These are phyloP conservation scores for Barbatosphaeria neglecta DNA, from an alignment of 495 filamentous ascomycete species.

Conservation along the genomic window DNA sequence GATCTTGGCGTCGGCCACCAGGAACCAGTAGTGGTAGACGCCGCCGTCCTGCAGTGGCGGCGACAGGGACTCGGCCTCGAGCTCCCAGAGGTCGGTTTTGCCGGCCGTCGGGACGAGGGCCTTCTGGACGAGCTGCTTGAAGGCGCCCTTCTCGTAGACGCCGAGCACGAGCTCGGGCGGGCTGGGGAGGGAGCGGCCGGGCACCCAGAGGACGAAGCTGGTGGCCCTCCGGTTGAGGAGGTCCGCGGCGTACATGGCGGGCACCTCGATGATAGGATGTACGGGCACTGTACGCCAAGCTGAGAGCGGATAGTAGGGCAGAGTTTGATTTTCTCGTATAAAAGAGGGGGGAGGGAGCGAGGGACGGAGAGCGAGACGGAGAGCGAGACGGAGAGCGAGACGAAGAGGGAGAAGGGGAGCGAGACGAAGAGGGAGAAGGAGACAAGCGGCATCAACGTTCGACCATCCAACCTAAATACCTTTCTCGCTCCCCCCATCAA, in stretches of 20 bases:
- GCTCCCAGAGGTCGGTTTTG: constrained; percentile 11
- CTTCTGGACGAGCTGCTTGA: constrained; percentile 4
- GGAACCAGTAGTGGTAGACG: constrained; percentile 19
- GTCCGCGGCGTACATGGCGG: constrained; percentile 8
- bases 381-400: no score
- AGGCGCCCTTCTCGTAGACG: constrained; percentile 4
- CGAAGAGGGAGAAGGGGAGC: background rate
- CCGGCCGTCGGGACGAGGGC: constrained; percentile 1
- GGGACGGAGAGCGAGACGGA: background rate
- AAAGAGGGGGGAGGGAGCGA: background rate
- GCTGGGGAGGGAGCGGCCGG: background rate
- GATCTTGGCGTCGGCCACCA: constrained; percentile 10
- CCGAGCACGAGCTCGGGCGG: constrained; percentile 4
- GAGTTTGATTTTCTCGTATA: no score
- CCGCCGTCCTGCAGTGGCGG: constrained; percentile 7
- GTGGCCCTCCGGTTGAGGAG: constrained; percentile 12
- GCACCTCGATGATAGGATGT: background rate
- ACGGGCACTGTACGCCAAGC: background rate
- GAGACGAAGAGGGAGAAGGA: background rate
- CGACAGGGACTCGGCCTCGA: constrained; percentile 8
- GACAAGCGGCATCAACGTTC: background rate
- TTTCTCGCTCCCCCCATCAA: no score
- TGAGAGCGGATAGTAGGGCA: no score
- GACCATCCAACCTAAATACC: no score
- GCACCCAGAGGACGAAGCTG: constrained; percentile 18